Percentiles rank a stretch among this genome's conserved stretches.
Conservation (phyloP, 768 basidiomycete genomes). For the Punctularia strigosozonata region DNA sequence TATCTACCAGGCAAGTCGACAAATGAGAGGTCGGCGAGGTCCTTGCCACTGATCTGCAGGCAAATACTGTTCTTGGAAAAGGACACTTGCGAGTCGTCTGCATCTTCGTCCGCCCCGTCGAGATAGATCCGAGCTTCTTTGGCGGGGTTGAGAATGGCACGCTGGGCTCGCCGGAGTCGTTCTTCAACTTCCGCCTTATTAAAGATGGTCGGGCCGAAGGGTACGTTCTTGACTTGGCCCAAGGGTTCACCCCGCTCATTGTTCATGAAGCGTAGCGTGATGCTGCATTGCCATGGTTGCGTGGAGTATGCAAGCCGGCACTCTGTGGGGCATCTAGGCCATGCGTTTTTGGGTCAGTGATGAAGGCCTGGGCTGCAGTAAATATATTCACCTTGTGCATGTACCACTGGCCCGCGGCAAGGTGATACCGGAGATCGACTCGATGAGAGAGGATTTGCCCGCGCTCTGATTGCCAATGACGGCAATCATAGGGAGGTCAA, state of each 20-base stretch:
- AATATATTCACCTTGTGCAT: conserved; percentile 46
- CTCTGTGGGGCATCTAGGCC: conserved; percentile 42
- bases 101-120: conserved; percentile 18
- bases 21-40: conserved; percentile 28
- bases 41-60: conserved; percentile 23
- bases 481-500: conserved; percentile 63
- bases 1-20: conserved; percentile 26
- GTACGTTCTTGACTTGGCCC: conserved; percentile 7
- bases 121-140: conserved; percentile 24
- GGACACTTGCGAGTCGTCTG: conserved; percentile 8
- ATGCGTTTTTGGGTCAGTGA: background rate
- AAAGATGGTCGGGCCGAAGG: conserved; percentile 28
- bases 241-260: conserved; percentile 15
- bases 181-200: conserved; percentile 49
- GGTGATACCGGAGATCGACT: conserved; percentile 63
- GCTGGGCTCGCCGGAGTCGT: conserved; percentile 52
- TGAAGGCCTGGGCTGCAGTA: background rate
- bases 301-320: conserved; percentile 34
- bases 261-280: conserved; percentile 34
- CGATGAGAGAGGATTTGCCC: conserved; percentile 69
- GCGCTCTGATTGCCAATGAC: conserved; percentile 67
- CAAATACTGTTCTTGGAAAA: conserved; percentile 26
- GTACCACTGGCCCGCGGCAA: conserved; percentile 65
- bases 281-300: conserved; percentile 35
- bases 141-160: conserved; percentile 52